Evolutionary conservation across 2,329 filamentous ascomycete species (phyloP), one percentile per base, ranked within the genome.

Genomic region (Arachnomyces sp.): DNA sequence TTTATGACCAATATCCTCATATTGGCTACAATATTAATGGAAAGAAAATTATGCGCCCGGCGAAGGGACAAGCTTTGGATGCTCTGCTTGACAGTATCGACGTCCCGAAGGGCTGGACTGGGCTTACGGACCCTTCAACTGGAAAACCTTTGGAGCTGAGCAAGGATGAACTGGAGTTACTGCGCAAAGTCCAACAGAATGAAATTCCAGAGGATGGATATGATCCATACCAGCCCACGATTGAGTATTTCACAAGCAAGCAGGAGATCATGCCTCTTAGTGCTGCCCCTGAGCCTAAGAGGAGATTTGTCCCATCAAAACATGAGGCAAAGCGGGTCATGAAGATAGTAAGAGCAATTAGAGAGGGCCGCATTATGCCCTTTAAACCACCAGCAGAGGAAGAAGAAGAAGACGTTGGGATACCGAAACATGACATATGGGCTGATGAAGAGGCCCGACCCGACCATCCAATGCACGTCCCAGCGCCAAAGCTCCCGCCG

Each of bases 1-100:
- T 95, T 67, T 98, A 98, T 70, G 92, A 98, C 62, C 84, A 86
- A 28, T 98, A 95, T 60, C 92, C 92, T 37, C 92, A 98, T 61
- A 95, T 98, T 59, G 92, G 92, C 44, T 98, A 98, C 67, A 86
- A 95, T 55, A 96, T 98, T 69, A 94, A 98, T 63, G 92, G 92
- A 63, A 95, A 93, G 75, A 93, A 86, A 65, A 95, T 98, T 49
- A 86, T 95, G 81, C 84, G 92, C 38, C 92, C 92, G 5, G 92
- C 93, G 3, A 90, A 88, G 52, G 90, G 90, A 38, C 84, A 95
- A 60, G 92, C 92, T 28, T 70, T 98, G 25, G 92, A 98, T 70
- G 87, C 88, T 9, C 74, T 98, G 32, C 73, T 98, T 7, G 90
- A 98, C 55, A 95, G 86, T 65, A 98, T 98, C 54, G 92, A 98